Base-by-base conservation (phyloP, 1,284 basidiomycete species). In the Lignosus rhinocerotis region DNA sequence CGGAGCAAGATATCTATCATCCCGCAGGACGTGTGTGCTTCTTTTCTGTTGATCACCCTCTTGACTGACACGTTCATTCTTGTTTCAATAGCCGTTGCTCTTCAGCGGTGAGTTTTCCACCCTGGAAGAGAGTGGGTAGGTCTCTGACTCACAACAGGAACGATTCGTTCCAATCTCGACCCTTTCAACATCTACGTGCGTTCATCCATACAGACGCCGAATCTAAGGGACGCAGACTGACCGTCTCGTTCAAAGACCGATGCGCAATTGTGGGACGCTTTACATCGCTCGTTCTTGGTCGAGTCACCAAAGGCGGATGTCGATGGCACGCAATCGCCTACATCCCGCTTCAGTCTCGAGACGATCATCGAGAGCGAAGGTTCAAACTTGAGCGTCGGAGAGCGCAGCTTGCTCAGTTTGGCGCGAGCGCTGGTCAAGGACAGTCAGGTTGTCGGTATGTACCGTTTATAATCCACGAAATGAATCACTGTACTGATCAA, bases 351-450 rank as follows among this genome's bases (percentile, higher is more conserved):
- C 76, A 89, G 81, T 19, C 80, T 96, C 11, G 93, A 96, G 69
- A 90, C 84, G 34, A 74, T 83, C 2, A 85, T 97, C 59, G 92
- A 95, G 61, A 89, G 91, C 60, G 94, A 96, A 70, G 95, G 94
- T 30, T 78, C 78, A 21, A 97, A 96, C 70, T 69, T 96, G 56
- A 88, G 86, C 50, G 86, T 89, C 39, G 87, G 88, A 33, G 84
- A 87, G 75, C 66, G 71, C 14, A 72, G 71, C 51, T 47, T 72
- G 33, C 63, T 72, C 25, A 72, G 71, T 55, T 62, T 72, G 2
- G 71, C 71, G 10, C 67, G 71, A 6, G 71, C 71, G 2, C 55
- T 72, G n/a, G 71, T 71, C 14, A 72, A 72, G 56, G 70, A 72
- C 41, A 70, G 69, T 57, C 70, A 70, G 58, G 69, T 72, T 17